Base-by-base conservation (phyloP, 2,329 filamentous ascomycete genomes). In the Exophiala alcalophila region DNA sequence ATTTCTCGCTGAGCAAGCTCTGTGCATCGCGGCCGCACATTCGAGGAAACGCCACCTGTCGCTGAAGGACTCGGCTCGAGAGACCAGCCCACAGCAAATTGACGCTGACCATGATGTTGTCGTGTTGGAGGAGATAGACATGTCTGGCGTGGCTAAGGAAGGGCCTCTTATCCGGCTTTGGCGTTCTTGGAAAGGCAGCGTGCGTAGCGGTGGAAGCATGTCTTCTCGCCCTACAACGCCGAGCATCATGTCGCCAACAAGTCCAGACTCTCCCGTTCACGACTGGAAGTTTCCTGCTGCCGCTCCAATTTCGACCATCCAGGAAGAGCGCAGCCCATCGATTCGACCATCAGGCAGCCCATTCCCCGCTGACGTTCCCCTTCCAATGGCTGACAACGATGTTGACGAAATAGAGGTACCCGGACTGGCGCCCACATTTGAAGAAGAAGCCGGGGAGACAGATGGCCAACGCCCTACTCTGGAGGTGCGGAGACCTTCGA, bases 111-210 rank as follows among this genome's bases (percentile, higher is more conserved):
- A 86, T 50, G 78, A 81, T 11, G 19, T n/a, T 21, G 74, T 94
- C 39, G 72, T 90, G n/a, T 82, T 98, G 18, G 86, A 94, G 58
- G 91, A 97, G 58, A 70, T 81, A 40, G 92, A 98, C 61, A 87
- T 96, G 74, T 92, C 97, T 61, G 87, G 90, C 55, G 79, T 97
- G 52, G 91, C 91, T 5, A 73, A 97, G 47, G 94, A 95, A 60
- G 78, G 89, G 44, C 90, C 87, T 2, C 71, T 98, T 1, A 92
- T 92, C 14, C 77, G 90, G 34, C 72, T 97, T 29, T 98, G 92
- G 92, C 80, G 92, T 56, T 85, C 86, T 18, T 98, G 92, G 92
- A 88, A 92, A 67, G 95, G 95, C 69, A 80, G 84, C 21, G 44
- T 44, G 3, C 47, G 54, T 6, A 19, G 25, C n/a, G 50, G 75